Evolutionary conservation across 768 basidiomycete genomes (phyloP).

Genomic region (Sutorius australiensis): DNA sequence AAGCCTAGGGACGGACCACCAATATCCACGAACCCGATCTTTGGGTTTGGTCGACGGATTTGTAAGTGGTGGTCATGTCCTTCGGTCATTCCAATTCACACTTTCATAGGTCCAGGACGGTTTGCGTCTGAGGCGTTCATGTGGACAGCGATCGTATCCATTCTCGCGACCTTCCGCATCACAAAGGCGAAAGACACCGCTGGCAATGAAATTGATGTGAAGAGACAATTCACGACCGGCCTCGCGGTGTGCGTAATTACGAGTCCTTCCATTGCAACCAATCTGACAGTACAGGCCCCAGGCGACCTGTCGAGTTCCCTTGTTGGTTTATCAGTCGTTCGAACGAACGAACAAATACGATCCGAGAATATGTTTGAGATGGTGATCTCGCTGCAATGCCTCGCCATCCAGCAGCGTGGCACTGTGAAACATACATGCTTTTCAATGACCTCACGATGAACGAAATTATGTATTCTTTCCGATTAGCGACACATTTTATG

Average conservation of each 20-base stretch:
- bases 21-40: slow-evolving; percentile 19
- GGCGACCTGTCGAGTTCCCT: slow-evolving; percentile 19
- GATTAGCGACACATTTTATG: no score
- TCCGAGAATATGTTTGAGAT: background rate
- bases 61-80: slow-evolving; percentile 2
- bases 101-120: slow-evolving; percentile 13
- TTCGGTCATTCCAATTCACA: background rate
- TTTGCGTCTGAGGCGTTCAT: slow-evolving; percentile 20
- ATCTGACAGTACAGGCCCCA: background rate
- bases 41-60: slow-evolving; percentile 22
- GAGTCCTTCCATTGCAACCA: background rate
- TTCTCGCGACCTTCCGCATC: slow-evolving; percentile 20
- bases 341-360: background rate
- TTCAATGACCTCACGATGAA: no score
- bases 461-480: no score
- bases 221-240: slow-evolving; percentile 22
- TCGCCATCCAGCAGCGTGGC: no score
- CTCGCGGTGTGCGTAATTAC: slow-evolving; percentile 12
- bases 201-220: slow-evolving; percentile 18
- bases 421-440: no score
- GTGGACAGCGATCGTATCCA: slow-evolving; percentile 21
- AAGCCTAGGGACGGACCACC: slow-evolving; percentile 5
- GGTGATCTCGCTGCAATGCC: no score
- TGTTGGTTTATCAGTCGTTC: slow-evolving; percentile 20
- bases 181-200: slow-evolving; percentile 19